Base-by-base conservation (phyloP, 495 filamentous ascomycete species). In the Lasiosphaeria hispida region DNA sequence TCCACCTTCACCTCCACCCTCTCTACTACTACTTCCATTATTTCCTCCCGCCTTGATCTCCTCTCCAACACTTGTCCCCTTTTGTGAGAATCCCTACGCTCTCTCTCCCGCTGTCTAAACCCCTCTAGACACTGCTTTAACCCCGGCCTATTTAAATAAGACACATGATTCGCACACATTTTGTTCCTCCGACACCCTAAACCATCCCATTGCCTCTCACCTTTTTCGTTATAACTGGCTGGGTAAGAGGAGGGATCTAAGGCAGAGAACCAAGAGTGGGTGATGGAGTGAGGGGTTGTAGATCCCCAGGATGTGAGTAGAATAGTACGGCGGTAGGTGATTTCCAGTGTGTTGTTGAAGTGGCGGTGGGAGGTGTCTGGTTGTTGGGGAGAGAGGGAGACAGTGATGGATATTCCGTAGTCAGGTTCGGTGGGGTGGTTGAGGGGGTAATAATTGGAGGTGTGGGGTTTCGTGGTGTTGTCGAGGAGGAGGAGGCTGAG, bases 171-270 rank as follows among this genome's bases (percentile, higher is more conserved):
- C 18, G 19, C 45, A 48, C 45, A 48, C 30, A 33, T 48, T 30
- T 48, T 48, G 45, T 48, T 48, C 45, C 8, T 34, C 45, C 45
- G 35, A 34, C 45, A 48, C 23, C 45, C 45, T 30, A 48, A 48
- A 30, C 45, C 45, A 48, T 48, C 45, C 45, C 45, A 48, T 48
- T 48, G 45, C 45, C 45, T 48, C 18, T 34, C n/a, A 11, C 45
- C 45, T 34, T 2, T 48, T 34, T 48, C 45, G 43, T 18, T 47
- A 18, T 47, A 17, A 18, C 23, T 18, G 23, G 15, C 14, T 47
- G 23, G 43, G 43, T 18, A 47, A 47, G 4, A 11, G 6, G 43
- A 47, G n/a, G 14, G 43, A 47, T 47, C 14, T n/a, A 45, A 47
- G 43, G 23, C 43, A n/a, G n/a, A n/a, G n/a, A n/a, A n/a, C n/a